These are phyloP conservation scores for Marchantia polymorpha DNA, from an alignment of 225 moss, liverwort and hornwort species.

Conservation along the genomic window DNA sequence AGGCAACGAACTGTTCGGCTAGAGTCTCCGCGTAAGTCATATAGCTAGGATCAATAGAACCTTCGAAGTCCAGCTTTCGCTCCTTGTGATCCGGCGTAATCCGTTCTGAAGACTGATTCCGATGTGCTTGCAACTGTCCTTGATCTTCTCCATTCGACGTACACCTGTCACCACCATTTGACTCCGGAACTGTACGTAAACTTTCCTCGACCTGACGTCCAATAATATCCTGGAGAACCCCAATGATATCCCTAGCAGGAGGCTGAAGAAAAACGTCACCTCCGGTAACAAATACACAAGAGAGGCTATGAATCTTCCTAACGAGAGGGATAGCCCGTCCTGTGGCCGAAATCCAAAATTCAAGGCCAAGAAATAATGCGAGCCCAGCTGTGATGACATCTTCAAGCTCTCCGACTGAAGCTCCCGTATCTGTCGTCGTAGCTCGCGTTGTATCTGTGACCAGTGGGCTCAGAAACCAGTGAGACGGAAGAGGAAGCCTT, in stretches of 20 bases:
- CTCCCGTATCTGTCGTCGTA: conserved; percentile 26
- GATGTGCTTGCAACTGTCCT: not conserved
- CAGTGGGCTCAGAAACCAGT: conserved; percentile 90
- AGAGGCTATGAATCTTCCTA: conserved; percentile 55
- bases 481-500: conserved; percentile 81
- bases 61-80: conserved; percentile 55
- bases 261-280: conserved; percentile 76
- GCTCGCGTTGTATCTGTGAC: conserved; percentile 52
- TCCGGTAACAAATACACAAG: conserved; percentile 70
- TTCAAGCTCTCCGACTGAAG: conserved; percentile 43
- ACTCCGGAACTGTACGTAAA: not conserved
- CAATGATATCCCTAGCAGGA: conserved; percentile 49
- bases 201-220: conserved; percentile 46
- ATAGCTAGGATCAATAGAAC: conserved; percentile 70
- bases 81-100: not conserved
- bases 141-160: not conserved
- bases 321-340: conserved; percentile 35
- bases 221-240: conserved; percentile 63
- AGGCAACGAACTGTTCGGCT: conserved; percentile 76
- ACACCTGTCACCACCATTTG: not conserved
- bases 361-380: conserved; percentile 63
- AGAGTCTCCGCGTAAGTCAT: conserved; percentile 64
- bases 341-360: conserved; percentile 29
- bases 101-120: not conserved
- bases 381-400: conserved; percentile 70